Evolutionary conservation across 2,329 filamentous ascomycete genomes (phyloP), one percentile per base, ranked within the genome.

Genomic region (Rugonectria rugulosa): DNA sequence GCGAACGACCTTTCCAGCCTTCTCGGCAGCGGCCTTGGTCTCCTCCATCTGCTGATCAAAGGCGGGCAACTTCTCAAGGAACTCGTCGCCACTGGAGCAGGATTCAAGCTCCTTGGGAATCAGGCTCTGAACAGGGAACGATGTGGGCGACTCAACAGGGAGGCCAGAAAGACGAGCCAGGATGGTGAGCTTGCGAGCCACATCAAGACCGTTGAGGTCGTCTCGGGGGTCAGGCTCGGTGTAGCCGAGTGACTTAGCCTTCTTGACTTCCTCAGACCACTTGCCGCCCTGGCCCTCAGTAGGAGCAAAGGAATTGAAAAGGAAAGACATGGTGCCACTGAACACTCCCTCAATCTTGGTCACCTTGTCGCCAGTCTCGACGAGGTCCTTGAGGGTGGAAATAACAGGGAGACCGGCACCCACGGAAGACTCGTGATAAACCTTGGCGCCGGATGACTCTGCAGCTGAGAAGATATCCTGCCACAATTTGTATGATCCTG

Each of bases 231-330:
- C 92, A 1, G 91, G 91, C 77, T 96, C 92, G 1, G 91, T 96
- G 79, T 96, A 99, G 19, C 95, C 95, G 42, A 96, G 82, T 57
- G 92, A 87, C 80, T 97, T 97, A 52, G 95, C 95, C 75, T 94
- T 92, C 70, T 86, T 88, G 27, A 99, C 95, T 71, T 97, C 93
- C 43, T 89, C 89, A 37, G 91, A 95, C 89, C 96, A 99, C 69
- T 88, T 87, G 47, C 91, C 91, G 27, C 90, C 90, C 57, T 74
- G 65, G 5, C 89, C 89, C 44, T 86, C 84, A 3, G 88, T 87
- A 0, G 95, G 95, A 43, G 93, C 92, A 74, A 98, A 99, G 19
- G 87, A 93, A 81, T 98, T 98, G 86, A 99, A 98, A 34, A 99
- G 82, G 82, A 97, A 99, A 32, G 91, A 96, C 87, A 99, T 94